Conservation (phyloP, 2,329 filamentous ascomycete genomes). For the Chaetomiaceae sp. region DNA sequence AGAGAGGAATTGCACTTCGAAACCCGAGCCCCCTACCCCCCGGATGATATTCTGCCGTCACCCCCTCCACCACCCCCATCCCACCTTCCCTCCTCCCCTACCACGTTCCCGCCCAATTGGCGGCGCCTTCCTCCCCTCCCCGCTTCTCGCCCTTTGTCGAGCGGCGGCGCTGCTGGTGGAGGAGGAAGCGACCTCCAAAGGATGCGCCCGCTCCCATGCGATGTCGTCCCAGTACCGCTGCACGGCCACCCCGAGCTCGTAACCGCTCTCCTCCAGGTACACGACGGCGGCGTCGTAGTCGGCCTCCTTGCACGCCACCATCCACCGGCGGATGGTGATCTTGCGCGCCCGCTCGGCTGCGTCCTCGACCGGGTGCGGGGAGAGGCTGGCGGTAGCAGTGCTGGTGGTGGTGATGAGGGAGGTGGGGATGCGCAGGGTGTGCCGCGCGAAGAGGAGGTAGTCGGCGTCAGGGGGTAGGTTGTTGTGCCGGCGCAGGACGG, state of each 20-base stretch:
- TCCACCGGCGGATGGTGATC: constrained; percentile 65
- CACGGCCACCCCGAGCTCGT: constrained; percentile 60
- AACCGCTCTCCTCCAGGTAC: constrained; percentile 65
- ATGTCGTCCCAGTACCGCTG: constrained; percentile 64
- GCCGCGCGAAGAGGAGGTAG: constrained; percentile 62
- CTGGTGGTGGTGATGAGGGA: constrained; percentile 47
- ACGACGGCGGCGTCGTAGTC: constrained; percentile 71
- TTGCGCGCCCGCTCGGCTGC: constrained; percentile 69
- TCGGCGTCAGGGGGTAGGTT: constrained; percentile 56
- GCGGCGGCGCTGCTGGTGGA: no score
- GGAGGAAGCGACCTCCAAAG: constrained; percentile 39
- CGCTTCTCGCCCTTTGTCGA: no score
- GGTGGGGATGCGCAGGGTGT: constrained; percentile 65
- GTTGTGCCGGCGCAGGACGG: constrained; percentile 59
- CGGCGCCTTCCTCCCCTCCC: no score
- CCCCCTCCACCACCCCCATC: not conserved
- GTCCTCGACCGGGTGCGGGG: constrained; percentile 63
- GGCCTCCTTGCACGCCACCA: constrained; percentile 70
- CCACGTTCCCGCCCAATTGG: no score
- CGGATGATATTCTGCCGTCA: not conserved
- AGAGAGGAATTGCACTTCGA: no score
- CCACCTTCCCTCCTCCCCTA: not conserved
- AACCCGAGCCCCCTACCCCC: not conserved
- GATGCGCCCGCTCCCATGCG: constrained; percentile 66
- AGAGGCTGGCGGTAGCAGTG: constrained; percentile 58